A percentile compares a stretch with the other conserved stretches of the same genome.
phyloP scores from a whole-genome alignment of 257 asterid genomes.

The Rhazya stricta region DNA sequence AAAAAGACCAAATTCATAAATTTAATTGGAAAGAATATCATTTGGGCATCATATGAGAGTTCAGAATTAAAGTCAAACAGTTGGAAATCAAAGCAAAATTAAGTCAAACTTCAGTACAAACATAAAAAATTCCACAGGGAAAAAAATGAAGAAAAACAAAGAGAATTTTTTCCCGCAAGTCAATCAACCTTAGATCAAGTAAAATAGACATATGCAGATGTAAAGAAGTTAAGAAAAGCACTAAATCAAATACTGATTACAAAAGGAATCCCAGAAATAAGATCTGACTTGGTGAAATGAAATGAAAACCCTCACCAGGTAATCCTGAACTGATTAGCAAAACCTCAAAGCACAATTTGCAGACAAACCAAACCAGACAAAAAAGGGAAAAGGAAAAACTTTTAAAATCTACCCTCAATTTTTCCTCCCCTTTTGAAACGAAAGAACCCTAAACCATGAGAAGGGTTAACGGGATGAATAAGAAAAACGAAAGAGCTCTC shows the following conservation, averaged over 20 bases:
- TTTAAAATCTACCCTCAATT: slow-evolving; percentile 1
- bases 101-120: neutral
- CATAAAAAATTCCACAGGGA: neutral
- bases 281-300: slow-evolving; percentile 16
- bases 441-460: slow-evolving; percentile 18
- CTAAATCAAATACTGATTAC: neutral
- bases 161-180: neutral
- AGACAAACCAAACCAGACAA: neutral
- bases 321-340: slow-evolving; percentile 17
- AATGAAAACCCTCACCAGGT: slow-evolving; percentile 15
- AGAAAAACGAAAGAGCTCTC: slow-evolving; percentile 3
- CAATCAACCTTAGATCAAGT: slow-evolving; percentile 15
- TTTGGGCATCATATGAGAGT: neutral
- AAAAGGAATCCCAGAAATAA: neutral
- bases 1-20: neutral
- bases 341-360: neutral
- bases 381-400: neutral
- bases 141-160: neutral
- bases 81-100: neutral
- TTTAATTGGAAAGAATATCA: neutral
- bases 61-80: neutral
- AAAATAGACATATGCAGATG: neutral
- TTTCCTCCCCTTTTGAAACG: slow-evolving; percentile 1
- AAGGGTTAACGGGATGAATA: slow-evolving; percentile 19
- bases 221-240: neutral